Conservation (phyloP, 805 yeast genomes). For the Ogataea trehaloabstinens region DNA sequence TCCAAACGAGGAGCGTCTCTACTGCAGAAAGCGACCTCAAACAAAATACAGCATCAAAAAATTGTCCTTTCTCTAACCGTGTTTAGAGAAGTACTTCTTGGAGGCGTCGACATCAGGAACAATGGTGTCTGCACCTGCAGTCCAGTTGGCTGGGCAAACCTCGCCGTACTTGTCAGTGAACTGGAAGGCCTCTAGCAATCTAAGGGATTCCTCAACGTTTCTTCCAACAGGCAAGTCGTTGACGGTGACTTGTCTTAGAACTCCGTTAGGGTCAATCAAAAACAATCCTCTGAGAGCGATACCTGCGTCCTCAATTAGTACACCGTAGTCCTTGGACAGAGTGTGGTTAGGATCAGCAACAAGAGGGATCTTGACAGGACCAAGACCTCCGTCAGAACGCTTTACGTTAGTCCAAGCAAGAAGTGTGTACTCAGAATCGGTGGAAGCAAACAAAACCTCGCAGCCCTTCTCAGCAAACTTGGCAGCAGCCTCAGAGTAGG, state of each 20-base stretch:
- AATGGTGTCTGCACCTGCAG: constrained; percentile 90
- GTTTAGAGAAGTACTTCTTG: constrained; percentile 71
- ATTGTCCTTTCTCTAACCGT: constrained; percentile 24
- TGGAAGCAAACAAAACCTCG: constrained; percentile 92
- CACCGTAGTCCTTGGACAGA: constrained; percentile 95
- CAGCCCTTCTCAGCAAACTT: constrained; percentile 84
- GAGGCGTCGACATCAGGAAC: constrained; percentile 77
- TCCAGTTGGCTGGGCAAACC: constrained; percentile 99
- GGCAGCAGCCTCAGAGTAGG: constrained; percentile 93
- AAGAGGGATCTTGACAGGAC: constrained; percentile 91
- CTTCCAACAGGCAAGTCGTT: constrained; percentile 99
- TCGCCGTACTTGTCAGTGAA: constrained; percentile 99
- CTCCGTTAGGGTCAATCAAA: constrained; percentile 94
- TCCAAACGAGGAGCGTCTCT: too few species aligned
- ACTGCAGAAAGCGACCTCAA: too few species aligned
- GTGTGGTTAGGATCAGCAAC: constrained; percentile 96
- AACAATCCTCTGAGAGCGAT: constrained; percentile 97
- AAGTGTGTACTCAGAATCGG: constrained; percentile 96
- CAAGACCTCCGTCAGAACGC: constrained; percentile 98
- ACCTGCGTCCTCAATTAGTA: constrained; percentile 93
- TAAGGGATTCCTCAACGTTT: constrained; percentile 95
- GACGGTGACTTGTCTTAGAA: constrained; percentile 93
- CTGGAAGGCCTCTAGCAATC: constrained; percentile 98
- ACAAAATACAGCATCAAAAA: too few species aligned
- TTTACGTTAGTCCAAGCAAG: constrained; percentile 98